Conservation (phyloP, 2,329 filamentous ascomycete species). For the Claviceps pusilla region DNA sequence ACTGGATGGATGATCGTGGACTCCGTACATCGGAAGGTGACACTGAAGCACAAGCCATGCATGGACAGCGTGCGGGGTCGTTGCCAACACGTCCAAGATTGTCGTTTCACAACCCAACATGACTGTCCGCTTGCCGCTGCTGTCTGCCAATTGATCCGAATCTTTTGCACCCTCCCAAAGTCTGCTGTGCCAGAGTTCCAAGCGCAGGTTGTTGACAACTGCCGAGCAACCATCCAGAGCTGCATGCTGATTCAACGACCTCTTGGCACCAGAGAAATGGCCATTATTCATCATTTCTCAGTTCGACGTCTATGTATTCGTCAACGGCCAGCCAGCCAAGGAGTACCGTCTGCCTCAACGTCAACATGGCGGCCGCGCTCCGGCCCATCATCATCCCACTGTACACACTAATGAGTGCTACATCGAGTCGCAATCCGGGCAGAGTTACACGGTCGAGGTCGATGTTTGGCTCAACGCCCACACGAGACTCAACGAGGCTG, state of each 20-base stretch:
- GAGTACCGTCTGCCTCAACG: conserved; percentile 8
- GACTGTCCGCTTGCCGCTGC: no score
- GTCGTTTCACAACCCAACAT: no score
- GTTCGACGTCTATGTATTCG: conserved; percentile 7
- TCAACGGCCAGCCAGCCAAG: conserved; percentile 9
- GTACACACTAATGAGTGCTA: conserved; percentile 6
- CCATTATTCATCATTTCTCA: conserved; percentile 9
- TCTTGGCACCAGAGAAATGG: conserved; percentile 7
- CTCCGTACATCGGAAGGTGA: no score
- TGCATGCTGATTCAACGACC: not conserved
- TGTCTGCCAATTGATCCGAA: no score
- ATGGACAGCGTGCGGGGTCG: no score
- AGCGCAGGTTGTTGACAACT: not conserved
- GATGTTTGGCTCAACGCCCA: not conserved
- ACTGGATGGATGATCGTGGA: no score
- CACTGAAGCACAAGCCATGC: no score
- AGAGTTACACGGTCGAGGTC: conserved; percentile 8
- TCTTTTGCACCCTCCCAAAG: no score
- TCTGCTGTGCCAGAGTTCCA: not conserved
- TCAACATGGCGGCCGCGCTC: not conserved
- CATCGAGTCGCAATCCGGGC: conserved; percentile 12
- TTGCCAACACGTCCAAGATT: no score
- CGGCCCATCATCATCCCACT: not conserved
- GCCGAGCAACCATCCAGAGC: not conserved
- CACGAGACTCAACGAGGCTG: fast-evolving